These are phyloP conservation scores for Fusarium caatingaense DNA, from an alignment of 2,329 filamentous ascomycete genomes.

Conservation along the genomic window DNA sequence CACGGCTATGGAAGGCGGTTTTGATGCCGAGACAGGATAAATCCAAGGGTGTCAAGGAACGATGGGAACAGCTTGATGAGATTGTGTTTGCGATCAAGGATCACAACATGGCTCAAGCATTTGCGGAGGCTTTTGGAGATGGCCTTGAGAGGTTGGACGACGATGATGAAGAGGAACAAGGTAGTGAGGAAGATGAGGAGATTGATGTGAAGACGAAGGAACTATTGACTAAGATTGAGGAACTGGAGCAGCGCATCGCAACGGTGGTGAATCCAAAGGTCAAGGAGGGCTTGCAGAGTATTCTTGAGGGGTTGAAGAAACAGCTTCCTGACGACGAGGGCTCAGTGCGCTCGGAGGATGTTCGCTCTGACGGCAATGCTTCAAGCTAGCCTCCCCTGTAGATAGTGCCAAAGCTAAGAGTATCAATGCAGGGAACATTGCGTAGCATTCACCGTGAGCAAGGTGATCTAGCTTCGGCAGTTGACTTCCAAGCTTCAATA, in stretches of 20 bases:
- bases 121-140: slow-evolving; percentile 61
- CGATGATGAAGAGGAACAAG: rapidly evolving
- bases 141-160: slow-evolving; percentile 14
- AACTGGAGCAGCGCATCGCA: slow-evolving; percentile 34
- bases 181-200: neutral
- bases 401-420: neutral
- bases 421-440: neutral
- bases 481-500: neutral
- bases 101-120: slow-evolving; percentile 61
- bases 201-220: slow-evolving; percentile 12
- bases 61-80: slow-evolving; percentile 49
- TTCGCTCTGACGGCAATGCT: neutral
- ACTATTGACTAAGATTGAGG: slow-evolving; percentile 27
- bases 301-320: slow-evolving; percentile 23
- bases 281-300: slow-evolving; percentile 14
- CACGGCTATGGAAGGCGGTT: slow-evolving; percentile 61
- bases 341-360: neutral
- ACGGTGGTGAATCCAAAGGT: slow-evolving; percentile 18
- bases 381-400: neutral
- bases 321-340: slow-evolving; percentile 4
- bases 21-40: slow-evolving; percentile 40
- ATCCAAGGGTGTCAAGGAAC: slow-evolving; percentile 29
- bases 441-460: neutral
- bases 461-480: neutral
- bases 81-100: slow-evolving; percentile 70